A percentile compares a stretch with the other conserved stretches of the same genome.
Evolutionary conservation across 176 grass and related monocot species (phyloP).

Genomic region (Cymbopogon citratus): DNA sequence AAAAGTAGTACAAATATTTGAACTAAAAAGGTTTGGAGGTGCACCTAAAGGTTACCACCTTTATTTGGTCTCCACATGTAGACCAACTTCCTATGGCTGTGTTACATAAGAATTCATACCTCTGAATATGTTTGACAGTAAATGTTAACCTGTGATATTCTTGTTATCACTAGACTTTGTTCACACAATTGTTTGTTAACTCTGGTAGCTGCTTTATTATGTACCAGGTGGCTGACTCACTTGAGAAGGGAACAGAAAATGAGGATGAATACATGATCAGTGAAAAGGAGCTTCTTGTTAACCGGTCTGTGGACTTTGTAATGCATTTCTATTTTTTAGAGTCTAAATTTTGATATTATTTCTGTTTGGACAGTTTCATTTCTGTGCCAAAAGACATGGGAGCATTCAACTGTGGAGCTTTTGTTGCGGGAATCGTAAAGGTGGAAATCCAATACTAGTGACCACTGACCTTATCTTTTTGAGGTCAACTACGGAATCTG

Average conservation of each 20-base stretch:
- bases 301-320: constrained; percentile 50
- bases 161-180: background rate
- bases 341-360: background rate
- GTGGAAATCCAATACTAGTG: constrained; percentile 34
- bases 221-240: constrained; percentile 83
- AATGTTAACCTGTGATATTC: background rate
- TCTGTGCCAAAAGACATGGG: constrained; percentile 98
- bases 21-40: too few species aligned
- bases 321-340: background rate
- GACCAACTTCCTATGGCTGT: background rate
- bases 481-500: too few species aligned
- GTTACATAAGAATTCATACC: background rate
- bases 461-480: background rate
- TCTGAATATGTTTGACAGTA: background rate
- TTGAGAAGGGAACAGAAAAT: constrained; percentile 99
- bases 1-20: too few species aligned
- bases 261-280: constrained; percentile 99
- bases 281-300: constrained; percentile 98
- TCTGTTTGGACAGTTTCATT: constrained; percentile 75
- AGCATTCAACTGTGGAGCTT: constrained; percentile 93
- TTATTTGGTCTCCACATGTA: background rate
- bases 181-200: background rate
- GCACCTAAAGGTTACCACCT: too few species aligned
- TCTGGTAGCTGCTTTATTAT: constrained; percentile 26
- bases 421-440: constrained; percentile 94